Conservation (phyloP, 345 rosid genomes). For the Nephelium lappaceum region DNA sequence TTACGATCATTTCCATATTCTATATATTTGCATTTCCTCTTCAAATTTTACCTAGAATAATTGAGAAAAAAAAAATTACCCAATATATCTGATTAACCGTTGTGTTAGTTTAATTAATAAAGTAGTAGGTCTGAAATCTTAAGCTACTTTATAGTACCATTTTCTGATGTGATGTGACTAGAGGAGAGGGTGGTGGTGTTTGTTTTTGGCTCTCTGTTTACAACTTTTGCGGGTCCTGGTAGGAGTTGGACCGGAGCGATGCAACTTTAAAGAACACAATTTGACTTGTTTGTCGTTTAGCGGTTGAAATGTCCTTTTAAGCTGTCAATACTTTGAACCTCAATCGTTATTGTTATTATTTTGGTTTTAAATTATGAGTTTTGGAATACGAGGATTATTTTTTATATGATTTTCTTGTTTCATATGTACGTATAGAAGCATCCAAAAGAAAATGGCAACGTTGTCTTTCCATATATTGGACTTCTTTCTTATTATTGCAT, state of each 20-base stretch:
- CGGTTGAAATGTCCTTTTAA: neutral
- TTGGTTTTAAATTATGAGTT: neutral
- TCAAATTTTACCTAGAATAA: too few relatives aligned
- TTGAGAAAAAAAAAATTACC: too few relatives aligned
- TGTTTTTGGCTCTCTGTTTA: slow-evolving; percentile 13
- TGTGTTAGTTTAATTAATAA: neutral
- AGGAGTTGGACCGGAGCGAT: neutral
- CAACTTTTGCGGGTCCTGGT: slow-evolving; percentile 23
- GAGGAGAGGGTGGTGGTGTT: slow-evolving; percentile 7
- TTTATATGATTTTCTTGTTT: neutral
- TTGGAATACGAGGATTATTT: neutral
- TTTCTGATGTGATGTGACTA: slow-evolving; percentile 10
- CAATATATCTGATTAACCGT: neutral
- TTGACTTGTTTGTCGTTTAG: slow-evolving; percentile 34
- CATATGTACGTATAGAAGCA: neutral
- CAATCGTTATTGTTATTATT: neutral
- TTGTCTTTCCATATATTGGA: neutral
- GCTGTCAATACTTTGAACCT: neutral
- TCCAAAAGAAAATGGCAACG: neutral
- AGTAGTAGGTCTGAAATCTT: neutral
- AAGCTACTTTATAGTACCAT: neutral
- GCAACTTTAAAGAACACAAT: slow-evolving; percentile 37
- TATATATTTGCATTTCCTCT: too few relatives aligned
- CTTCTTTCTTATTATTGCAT: neutral
- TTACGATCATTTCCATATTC: too few relatives aligned